Evolutionary conservation across 495 filamentous ascomycete species (phyloP), one percentile per base, ranked within the genome.

Genomic region (Penicillium fimorum): DNA sequence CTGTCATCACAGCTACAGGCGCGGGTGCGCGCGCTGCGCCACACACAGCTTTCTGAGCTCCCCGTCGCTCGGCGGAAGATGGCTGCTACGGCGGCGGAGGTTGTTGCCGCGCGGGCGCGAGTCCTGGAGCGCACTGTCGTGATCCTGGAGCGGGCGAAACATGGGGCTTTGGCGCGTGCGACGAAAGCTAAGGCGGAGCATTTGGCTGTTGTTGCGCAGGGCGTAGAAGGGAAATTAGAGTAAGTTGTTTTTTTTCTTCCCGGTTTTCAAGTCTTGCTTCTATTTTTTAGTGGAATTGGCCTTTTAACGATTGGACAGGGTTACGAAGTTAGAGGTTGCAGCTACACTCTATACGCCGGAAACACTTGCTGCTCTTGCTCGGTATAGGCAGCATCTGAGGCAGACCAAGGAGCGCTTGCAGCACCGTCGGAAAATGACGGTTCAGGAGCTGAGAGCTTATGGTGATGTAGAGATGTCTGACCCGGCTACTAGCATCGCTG

Each of bases 101-200:
- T 79, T 2, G 52, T 79, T 27, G 64, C 70, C 12, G 53, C 58
- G 22, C 66, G 67, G 12, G 63, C 73, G 9, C 63, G 57, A 22
- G 52, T 76, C 1, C 45, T 79, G 5, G 76, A 79, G 62, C 67
- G 70, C n/a, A 71, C 67, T 20, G 68, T 79, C 29, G 61, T 71
- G 8, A 58, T 72, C 12, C 69, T 87, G 6, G 84, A 87, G 61
- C 75, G 79, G 45, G 77, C 71, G 9, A 89, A 88, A 60, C 87
- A 91, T 70, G 88, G 88, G 38, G 69, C 79, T 4, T 59, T 89
- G 3, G 80, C 87, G 7, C 75, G 87, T 6, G 71, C 71, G 48
- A 75, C 76, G 15, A 80, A 75, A 56, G 76, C 82, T 0, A 75
- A 77, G 59, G 76, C 79, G 2, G 82, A 84, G 53, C 81, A 82